Evolutionary conservation across 371 early-diverging fungal genomes (phyloP).

Genomic region (Haplosporangium sp.): DNA sequence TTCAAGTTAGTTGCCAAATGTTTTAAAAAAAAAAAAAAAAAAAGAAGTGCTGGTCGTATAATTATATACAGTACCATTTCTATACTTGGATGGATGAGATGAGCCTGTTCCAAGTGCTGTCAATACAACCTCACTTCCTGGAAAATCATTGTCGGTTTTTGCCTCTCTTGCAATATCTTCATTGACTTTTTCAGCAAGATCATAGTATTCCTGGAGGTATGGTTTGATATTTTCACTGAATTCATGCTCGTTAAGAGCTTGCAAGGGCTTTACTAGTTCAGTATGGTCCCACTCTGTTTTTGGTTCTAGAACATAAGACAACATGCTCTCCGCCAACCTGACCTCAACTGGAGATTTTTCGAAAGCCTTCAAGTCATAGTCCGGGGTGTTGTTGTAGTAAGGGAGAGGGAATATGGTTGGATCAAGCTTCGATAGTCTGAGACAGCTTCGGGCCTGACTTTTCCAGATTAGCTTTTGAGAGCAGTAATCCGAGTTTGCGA

Average conservation of each 20-base stretch:
- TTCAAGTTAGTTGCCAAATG: neutral
- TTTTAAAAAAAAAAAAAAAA: neutral
- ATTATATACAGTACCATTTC: slow-evolving; percentile 83
- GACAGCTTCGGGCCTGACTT: slow-evolving; percentile 65
- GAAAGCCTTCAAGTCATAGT: slow-evolving; percentile 32
- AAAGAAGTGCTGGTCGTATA: too few species aligned
- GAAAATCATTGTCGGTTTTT: slow-evolving; percentile 29
- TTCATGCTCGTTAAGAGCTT: slow-evolving; percentile 35
- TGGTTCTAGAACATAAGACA: slow-evolving; percentile 57
- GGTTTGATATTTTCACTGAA: slow-evolving; percentile 18
- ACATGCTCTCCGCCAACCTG: slow-evolving; percentile 44
- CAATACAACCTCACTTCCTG: slow-evolving; percentile 66
- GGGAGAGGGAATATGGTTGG: slow-evolving; percentile 75
- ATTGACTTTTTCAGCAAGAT: slow-evolving; percentile 45
- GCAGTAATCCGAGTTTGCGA: slow-evolving; percentile 67
- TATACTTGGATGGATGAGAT: slow-evolving; percentile 93
- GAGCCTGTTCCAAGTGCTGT: slow-evolving; percentile 97
- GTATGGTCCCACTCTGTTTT: slow-evolving; percentile 31
- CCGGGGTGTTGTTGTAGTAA: slow-evolving; percentile 63
- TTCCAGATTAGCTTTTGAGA: slow-evolving; percentile 71
- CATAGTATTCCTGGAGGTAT: slow-evolving; percentile 49
- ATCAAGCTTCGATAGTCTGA: slow-evolving; percentile 71
- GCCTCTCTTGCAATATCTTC: slow-evolving; percentile 51
- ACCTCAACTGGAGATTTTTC: slow-evolving; percentile 30
- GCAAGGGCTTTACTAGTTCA: slow-evolving; percentile 21